Evolutionary conservation across 345 rosid genomes (phyloP).

Genomic region (Moringa oleifera): DNA sequence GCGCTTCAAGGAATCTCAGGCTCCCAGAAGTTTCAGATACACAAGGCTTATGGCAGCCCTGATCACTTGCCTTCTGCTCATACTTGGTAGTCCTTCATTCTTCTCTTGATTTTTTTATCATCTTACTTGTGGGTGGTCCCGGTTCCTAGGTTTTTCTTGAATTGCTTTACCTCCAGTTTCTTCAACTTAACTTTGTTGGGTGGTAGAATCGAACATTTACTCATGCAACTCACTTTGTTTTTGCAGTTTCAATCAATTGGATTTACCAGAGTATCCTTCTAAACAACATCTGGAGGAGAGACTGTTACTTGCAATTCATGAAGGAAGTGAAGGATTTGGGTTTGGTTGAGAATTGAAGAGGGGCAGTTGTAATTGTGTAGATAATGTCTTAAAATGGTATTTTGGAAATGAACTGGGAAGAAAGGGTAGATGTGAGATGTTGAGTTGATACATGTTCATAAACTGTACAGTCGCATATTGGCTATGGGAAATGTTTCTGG

Average conservation of each 20-base stretch:
- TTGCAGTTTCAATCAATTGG: slow-evolving; percentile 94
- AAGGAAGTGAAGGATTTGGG: slow-evolving; percentile 94
- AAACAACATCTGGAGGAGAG: slow-evolving; percentile 88
- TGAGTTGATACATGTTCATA: slow-evolving; percentile 31
- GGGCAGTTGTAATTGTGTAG: slow-evolving; percentile 25
- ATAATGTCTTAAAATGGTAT: slow-evolving; percentile 22
- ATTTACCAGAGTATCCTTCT: slow-evolving; percentile 92
- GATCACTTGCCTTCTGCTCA: slow-evolving; percentile 97
- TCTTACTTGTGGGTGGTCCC: neutral
- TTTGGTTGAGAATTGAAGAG: slow-evolving; percentile 44
- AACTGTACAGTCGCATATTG: slow-evolving; percentile 51
- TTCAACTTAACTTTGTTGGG: too few relatives aligned
- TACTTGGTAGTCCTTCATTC: slow-evolving; percentile 54
- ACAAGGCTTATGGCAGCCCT: slow-evolving; percentile 92
- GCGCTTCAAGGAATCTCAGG: slow-evolving; percentile 98
- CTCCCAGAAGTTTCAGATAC: slow-evolving; percentile 92
- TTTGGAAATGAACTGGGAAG: slow-evolving; percentile 8
- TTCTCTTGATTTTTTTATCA: neutral
- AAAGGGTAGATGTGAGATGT: slow-evolving; percentile 18
- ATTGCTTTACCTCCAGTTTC: too few relatives aligned
- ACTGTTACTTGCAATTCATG: slow-evolving; percentile 89
- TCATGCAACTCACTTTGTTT: neutral
- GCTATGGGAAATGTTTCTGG: slow-evolving; percentile 39
- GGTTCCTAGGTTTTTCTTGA: neutral
- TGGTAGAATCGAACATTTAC: neutral